These are phyloP conservation scores for Seiridium unicorne DNA, from an alignment of 2,329 filamentous ascomycete species.

Conservation along the genomic window DNA sequence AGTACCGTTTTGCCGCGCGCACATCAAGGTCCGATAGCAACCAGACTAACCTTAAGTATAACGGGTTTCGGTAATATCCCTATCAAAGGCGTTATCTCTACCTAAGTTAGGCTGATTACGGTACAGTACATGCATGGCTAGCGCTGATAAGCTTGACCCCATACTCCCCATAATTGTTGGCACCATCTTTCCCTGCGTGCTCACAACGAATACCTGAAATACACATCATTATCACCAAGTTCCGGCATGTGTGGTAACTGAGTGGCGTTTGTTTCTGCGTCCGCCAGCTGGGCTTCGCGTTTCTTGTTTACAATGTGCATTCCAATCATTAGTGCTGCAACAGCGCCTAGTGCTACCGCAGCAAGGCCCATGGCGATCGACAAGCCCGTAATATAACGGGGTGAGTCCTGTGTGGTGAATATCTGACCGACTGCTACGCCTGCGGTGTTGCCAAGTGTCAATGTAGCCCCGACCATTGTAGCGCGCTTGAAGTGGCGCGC, in stretches of 20 bases:
- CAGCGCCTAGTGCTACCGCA: constrained; percentile 19
- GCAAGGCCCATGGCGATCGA: constrained; percentile 26
- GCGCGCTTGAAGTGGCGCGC: constrained; percentile 47
- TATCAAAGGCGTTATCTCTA: too few species aligned
- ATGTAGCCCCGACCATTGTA: constrained; percentile 41
- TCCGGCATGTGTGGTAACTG: constrained; percentile 18
- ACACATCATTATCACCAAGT: constrained; percentile 26
- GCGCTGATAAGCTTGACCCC: too few species aligned
- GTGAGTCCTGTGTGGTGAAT: constrained; percentile 29
- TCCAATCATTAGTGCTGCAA: constrained; percentile 23
- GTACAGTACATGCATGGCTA: too few species aligned
- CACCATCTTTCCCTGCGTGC: too few species aligned
- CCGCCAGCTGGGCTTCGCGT: constrained; percentile 19
- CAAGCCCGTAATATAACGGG: constrained; percentile 28
- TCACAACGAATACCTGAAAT: constrained; percentile 21
- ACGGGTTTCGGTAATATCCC: too few species aligned
- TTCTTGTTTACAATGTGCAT: constrained; percentile 25
- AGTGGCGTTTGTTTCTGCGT: constrained; percentile 18
- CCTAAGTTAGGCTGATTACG: too few species aligned
- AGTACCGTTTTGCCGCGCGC: too few species aligned
- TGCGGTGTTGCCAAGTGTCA: constrained; percentile 45
- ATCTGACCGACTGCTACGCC: constrained; percentile 47
- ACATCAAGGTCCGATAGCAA: too few species aligned
- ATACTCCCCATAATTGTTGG: too few species aligned
- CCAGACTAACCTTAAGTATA: too few species aligned